Evolutionary conservation across 768 basidiomycete species (phyloP), one percentile per base, ranked within the genome.

Genomic region (Boletus rex-veris): DNA sequence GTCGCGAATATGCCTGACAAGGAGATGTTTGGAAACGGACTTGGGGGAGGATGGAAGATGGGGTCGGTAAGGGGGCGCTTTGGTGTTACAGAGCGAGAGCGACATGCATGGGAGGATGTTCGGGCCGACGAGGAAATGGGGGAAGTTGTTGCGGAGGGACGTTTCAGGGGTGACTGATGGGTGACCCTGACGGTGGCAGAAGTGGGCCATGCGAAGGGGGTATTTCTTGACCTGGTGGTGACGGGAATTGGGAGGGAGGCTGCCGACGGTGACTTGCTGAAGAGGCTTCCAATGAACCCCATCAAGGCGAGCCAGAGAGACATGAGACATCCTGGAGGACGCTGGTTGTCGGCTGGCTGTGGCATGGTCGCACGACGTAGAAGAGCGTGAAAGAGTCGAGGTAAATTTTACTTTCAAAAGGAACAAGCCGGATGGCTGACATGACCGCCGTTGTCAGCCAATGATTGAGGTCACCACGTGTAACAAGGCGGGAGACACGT

Each of bases 11-110:
- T 40, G 36, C 48, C 61, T 0, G 61, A 65, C n/a, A 65, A 1
- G 19, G 64, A 66, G 7, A 65, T 60, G 37, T 39, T 45, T 26
- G 64, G 52, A 11, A 66, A 41, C 3, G 64, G 64, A 14, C 53
- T 54, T 16, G 57, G 15, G 16, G 52, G 52, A 10, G 60, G 53
- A 18, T 62, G 63, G 24, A 59, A 53, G n/a, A 58, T 28, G 28
- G n/a, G 46, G 7, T 26, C 46, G 21, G 59, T 1, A 8, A 26
- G 9, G 12, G 41, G 14, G 37, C 30, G 43, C 46, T 36, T 47
- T 18, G 57, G 57, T 6, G 47, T 52, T 33, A 26, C 3, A 5
- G 60, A 58, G 18, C 48, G 53, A 24, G 52, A 37, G 40, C 36
- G 53, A 33, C 48, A 38, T 16, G 33, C 24, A 26, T 26, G 26